Conservation (phyloP, 345 rosid genomes). For the Reutealis trisperma region DNA sequence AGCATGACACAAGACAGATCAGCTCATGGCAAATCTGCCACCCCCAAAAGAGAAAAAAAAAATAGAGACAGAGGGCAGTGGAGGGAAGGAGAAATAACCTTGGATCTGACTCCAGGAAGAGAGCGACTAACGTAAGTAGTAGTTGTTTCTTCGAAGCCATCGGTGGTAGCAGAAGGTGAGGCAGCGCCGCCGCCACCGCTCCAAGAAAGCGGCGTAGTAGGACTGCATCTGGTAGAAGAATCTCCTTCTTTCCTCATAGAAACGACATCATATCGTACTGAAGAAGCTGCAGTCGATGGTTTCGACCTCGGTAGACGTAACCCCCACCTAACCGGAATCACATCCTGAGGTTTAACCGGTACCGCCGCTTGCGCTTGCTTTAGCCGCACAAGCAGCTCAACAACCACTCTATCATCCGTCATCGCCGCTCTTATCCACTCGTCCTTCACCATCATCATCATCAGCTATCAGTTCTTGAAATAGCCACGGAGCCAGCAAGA, state of each 20-base stretch:
- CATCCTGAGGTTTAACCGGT: constrained; percentile 34
- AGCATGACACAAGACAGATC: constrained; percentile 23
- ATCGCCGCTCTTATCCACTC: constrained; percentile 78
- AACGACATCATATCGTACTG: constrained; percentile 18
- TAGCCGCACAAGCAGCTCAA: constrained; percentile 59
- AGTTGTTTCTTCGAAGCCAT: constrained; percentile 64
- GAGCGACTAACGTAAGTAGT: constrained; percentile 43
- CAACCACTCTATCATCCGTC: constrained; percentile 63
- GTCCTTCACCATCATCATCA: constrained; percentile 41
- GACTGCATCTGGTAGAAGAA: constrained; percentile 36
- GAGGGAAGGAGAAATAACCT: constrained; percentile 36
- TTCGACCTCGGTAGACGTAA: constrained; percentile 29
- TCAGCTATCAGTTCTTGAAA: neutral
- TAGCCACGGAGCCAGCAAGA: neutral
- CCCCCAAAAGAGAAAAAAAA: neutral
- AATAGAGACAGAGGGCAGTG: neutral
- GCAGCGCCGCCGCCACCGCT: constrained; percentile 32
- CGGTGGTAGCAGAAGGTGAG: constrained; percentile 63
- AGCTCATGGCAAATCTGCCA: neutral
- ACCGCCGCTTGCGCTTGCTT: constrained; percentile 42
- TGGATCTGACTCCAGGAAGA: constrained; percentile 62
- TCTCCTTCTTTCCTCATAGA: constrained; percentile 24
- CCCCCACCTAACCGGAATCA: constrained; percentile 38
- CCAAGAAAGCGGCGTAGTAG: constrained; percentile 41
- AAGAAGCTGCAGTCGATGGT: neutral